Evolutionary conservation across 179 eudicot species (phyloP).

Genomic region (Beta lomatogona): DNA sequence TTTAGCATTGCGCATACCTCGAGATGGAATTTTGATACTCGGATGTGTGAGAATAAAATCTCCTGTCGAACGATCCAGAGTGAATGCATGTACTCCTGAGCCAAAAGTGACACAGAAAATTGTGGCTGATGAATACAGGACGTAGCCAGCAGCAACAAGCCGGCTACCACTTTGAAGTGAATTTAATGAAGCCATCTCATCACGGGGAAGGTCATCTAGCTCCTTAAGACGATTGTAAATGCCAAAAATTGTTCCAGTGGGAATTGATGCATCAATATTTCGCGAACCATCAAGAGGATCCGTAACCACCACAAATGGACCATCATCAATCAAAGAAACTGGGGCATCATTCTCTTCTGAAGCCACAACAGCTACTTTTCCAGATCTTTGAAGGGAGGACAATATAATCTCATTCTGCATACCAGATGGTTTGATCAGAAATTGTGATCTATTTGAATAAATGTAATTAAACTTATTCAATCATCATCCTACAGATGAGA

Average conservation of each 20-base stretch:
- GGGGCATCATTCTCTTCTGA: conserved; percentile 98
- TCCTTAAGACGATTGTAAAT: conserved; percentile 75
- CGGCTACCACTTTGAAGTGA: conserved; percentile 85
- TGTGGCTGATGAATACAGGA: conserved; percentile 95
- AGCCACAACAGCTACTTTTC: conserved; percentile 96
- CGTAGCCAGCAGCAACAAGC: conserved; percentile 92
- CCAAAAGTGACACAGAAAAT: conserved; percentile 88
- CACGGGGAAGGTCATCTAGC: conserved; percentile 68
- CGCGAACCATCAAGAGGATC: conserved; percentile 99
- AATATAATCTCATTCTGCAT: conserved; percentile 87
- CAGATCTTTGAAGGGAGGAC: conserved; percentile 70
- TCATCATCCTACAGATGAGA: background rate
- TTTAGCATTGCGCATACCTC: conserved; percentile 50
- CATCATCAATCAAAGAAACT: conserved; percentile 71
- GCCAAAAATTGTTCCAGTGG: conserved; percentile 97
- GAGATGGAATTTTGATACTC: conserved; percentile 72
- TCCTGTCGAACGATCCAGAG: conserved; percentile 84
- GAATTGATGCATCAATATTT: conserved; percentile 97
- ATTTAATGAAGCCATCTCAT: conserved; percentile 80
- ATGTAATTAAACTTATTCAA: background rate
- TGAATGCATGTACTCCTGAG: conserved; percentile 83
- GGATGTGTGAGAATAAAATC: conserved; percentile 91
- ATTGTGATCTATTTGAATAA: background rate
- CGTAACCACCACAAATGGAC: conserved; percentile 91
- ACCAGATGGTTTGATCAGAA: background rate